Percentiles rank a stretch among this genome's conserved stretches.
Conservation (phyloP, 192 early-diverging fungal genomes). For the Mortierella alpina region DNA sequence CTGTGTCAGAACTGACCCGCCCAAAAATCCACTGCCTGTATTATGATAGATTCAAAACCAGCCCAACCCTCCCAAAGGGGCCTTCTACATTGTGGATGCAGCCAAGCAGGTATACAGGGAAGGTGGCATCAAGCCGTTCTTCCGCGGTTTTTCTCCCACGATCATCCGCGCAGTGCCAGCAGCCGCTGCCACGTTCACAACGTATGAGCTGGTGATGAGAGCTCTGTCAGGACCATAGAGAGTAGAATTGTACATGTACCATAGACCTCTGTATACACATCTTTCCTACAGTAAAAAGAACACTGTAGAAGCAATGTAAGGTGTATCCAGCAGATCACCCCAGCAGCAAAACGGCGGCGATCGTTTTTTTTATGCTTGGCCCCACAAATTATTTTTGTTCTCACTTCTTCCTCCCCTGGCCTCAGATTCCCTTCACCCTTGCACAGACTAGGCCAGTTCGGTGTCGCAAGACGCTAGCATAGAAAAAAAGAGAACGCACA, state of each 20-base stretch:
- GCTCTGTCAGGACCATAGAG: conserved; percentile 21
- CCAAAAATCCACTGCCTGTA: not conserved
- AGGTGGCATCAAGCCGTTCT: conserved; percentile 71
- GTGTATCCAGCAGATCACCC: too few species aligned
- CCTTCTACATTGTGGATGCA: conserved; percentile 67
- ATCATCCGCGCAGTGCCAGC: conserved; percentile 73
- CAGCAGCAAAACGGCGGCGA: not conserved
- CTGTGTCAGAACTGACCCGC: not conserved
- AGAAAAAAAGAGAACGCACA: not conserved
- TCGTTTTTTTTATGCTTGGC: too few species aligned
- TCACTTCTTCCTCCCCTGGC: not conserved
- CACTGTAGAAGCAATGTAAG: too few species aligned
- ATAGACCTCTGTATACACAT: conserved; percentile 2
- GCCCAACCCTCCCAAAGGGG: conserved; percentile 65
- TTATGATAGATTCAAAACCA: conserved; percentile 68
- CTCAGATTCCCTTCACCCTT: not conserved
- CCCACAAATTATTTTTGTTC: not conserved
- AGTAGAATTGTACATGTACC: not conserved
- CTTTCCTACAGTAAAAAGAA: not conserved
- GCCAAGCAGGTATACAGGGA: conserved; percentile 64
- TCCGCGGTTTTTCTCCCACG: conserved; percentile 73
- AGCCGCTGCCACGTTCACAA: conserved; percentile 82
- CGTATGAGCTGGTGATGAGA: conserved; percentile 76
- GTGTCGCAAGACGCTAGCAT: too few species aligned
- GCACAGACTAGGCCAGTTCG: too few species aligned